phyloP scores from a whole-genome alignment of 1,139 yeast genomes.

The Suhomyces bolitotheri region DNA sequence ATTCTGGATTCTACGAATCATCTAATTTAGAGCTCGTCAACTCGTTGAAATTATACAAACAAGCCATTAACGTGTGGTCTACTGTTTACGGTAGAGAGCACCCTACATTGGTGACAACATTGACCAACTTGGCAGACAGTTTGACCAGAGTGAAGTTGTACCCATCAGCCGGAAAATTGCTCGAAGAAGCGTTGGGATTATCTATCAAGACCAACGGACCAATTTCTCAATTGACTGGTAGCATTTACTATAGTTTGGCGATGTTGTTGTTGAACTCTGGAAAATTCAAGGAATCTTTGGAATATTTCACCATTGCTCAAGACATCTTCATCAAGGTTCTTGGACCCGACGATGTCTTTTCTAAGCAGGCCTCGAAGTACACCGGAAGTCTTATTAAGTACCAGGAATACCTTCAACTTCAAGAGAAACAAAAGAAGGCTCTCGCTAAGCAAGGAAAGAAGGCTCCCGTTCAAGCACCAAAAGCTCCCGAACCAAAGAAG shows the following conservation, averaged over 20 bases:
- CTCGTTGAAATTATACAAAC: slow-evolving; percentile 61
- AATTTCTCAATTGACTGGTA: slow-evolving; percentile 57
- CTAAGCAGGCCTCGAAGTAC: slow-evolving; percentile 66
- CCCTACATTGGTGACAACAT: slow-evolving; percentile 68
- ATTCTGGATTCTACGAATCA: slow-evolving; percentile 73
- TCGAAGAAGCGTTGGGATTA: slow-evolving; percentile 49
- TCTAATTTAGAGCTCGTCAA: slow-evolving; percentile 58
- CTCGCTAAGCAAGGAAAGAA: slow-evolving; percentile 21
- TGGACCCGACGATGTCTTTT: slow-evolving; percentile 63
- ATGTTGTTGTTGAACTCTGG: slow-evolving; percentile 57
- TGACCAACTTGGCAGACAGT: slow-evolving; percentile 62
- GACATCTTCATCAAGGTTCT: slow-evolving; percentile 54
- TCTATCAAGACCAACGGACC: slow-evolving; percentile 55
- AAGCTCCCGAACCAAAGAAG: slow-evolving; percentile 25
- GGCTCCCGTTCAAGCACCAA: slow-evolving; percentile 12
- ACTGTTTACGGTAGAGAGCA: slow-evolving; percentile 58
- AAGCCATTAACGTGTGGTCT: slow-evolving; percentile 61
- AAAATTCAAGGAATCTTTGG: slow-evolving; percentile 56
- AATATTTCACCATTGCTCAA: slow-evolving; percentile 52
- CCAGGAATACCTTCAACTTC: slow-evolving; percentile 34
- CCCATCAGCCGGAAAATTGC: slow-evolving; percentile 37
- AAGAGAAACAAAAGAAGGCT: slow-evolving; percentile 32
- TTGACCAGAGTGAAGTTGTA: slow-evolving; percentile 52
- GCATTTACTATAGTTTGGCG: slow-evolving; percentile 64
- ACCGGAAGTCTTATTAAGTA: slow-evolving; percentile 51